Conservation (phyloP, 176 grass and related monocot species). For the Ampelocalamus luodianensis region DNA sequence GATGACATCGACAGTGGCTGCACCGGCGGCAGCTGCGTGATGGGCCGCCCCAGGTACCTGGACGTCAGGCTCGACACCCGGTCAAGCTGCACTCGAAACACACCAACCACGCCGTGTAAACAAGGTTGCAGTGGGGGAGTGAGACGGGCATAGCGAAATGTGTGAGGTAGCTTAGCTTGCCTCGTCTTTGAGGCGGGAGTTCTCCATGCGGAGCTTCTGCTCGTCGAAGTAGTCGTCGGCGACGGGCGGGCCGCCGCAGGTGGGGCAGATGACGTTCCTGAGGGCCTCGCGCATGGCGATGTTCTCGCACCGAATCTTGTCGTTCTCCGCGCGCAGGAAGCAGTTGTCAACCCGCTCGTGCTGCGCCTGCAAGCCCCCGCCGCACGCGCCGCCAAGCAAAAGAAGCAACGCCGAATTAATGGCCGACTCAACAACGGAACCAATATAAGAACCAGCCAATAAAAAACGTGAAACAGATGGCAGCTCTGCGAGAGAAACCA, state of each 20-base stretch:
- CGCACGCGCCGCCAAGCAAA: not conserved
- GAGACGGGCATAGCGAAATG: not conserved
- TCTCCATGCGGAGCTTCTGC: conserved; percentile 96
- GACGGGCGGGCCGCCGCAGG: conserved; percentile 74
- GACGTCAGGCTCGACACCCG: conserved; percentile 79
- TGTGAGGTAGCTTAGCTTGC: conserved; percentile 27
- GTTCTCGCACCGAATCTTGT: conserved; percentile 99
- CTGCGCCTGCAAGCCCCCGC: conserved; percentile 62
- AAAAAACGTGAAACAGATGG: not conserved
- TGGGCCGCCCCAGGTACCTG: conserved; percentile 79
- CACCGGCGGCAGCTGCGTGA: conserved; percentile 75
- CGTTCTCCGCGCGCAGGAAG: conserved; percentile 84
- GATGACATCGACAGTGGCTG: conserved; percentile 84
- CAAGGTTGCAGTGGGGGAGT: not conserved
- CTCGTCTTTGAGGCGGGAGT: conserved; percentile 87
- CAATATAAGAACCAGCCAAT: not conserved
- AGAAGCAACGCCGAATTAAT: not conserved
- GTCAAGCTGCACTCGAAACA: conserved; percentile 62
- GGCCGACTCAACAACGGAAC: not conserved
- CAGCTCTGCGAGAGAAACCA: not conserved
- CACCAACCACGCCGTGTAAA: not conserved
- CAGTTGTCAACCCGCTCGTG: conserved; percentile 92
- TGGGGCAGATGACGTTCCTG: conserved; percentile 84
- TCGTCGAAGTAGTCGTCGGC: conserved; percentile 89
- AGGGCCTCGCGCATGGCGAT: conserved; percentile 90